A percentile compares a stretch with the other conserved stretches of the same genome.
phyloP scores from a whole-genome alignment of 2,329 filamentous ascomycete species.

The Botrytis deweyae region DNA sequence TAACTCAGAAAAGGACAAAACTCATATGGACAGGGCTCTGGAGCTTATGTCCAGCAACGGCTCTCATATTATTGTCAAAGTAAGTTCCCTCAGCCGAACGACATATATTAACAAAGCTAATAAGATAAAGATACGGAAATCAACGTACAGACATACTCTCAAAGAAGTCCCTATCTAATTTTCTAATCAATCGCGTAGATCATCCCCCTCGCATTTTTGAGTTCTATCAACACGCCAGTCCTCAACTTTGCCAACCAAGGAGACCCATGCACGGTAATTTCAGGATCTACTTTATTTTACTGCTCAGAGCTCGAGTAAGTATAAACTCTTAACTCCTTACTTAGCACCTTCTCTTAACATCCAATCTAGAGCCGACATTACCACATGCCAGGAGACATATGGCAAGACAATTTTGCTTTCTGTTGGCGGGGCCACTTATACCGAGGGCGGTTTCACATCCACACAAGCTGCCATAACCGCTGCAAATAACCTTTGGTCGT shows the following conservation, averaged over 20 bases:
- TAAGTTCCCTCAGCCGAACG: slow-evolving; percentile 40
- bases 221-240: slow-evolving; percentile 52
- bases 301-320: slow-evolving; percentile 66
- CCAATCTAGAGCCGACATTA: slow-evolving; percentile 46
- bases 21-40: slow-evolving; percentile 50
- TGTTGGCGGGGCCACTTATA: slow-evolving; percentile 69
- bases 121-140: slow-evolving; percentile 45
- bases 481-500: slow-evolving; percentile 66
- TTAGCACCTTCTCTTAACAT: neutral
- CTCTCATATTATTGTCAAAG: slow-evolving; percentile 59
- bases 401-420: slow-evolving; percentile 73
- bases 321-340: neutral
- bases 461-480: slow-evolving; percentile 51
- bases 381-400: slow-evolving; percentile 58
- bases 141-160: slow-evolving; percentile 41
- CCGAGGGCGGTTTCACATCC: slow-evolving; percentile 64
- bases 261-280: slow-evolving; percentile 59
- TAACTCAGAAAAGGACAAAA: slow-evolving; percentile 52
- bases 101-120: slow-evolving; percentile 19
- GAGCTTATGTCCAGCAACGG: slow-evolving; percentile 51
- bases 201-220: slow-evolving; percentile 64
- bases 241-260: slow-evolving; percentile 66
- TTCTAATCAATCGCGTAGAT: slow-evolving; percentile 45
- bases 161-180: neutral
- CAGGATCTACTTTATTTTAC: slow-evolving; percentile 55